Evolutionary conservation across 768 basidiomycete genomes (phyloP).

Genomic region (Hortiboletus campestris): DNA sequence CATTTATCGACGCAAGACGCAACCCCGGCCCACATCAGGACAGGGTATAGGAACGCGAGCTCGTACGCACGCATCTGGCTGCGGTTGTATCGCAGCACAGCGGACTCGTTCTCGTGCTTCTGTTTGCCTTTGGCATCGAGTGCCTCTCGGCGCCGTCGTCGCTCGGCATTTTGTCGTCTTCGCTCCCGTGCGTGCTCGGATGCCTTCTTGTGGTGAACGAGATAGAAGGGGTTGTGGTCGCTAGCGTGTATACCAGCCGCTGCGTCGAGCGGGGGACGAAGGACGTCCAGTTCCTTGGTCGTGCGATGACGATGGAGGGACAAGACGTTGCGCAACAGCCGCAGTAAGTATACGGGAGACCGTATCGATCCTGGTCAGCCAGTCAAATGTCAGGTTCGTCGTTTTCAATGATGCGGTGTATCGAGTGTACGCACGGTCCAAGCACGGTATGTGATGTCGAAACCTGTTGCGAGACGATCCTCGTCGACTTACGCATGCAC

Average conservation of each 20-base stretch:
- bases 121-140: background rate
- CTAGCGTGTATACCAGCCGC: constrained; percentile 49
- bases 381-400: background rate
- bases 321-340: constrained; percentile 45
- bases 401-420: background rate
- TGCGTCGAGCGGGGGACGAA: constrained; percentile 35
- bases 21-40: background rate
- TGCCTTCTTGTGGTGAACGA: constrained; percentile 20
- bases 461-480: constrained; percentile 39
- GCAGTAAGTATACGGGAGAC: constrained; percentile 54
- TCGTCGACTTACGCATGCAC: constrained; percentile 58
- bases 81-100: background rate
- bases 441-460: constrained; percentile 49
- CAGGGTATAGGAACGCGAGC: constrained; percentile 11
- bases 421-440: constrained; percentile 47
- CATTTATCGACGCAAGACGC: constrained; percentile 5
- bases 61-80: background rate
- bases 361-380: constrained; percentile 41
- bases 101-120: background rate
- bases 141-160: constrained; percentile 1
- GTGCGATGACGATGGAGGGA: constrained; percentile 1
- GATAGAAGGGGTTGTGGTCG: constrained; percentile 49
- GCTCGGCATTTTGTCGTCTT: constrained; percentile 8
- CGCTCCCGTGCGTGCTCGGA: constrained; percentile 7
- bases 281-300: constrained; percentile 13